phyloP scores from a whole-genome alignment of 2,329 filamentous ascomycete species.

The Ceratocystis cacaofunesta region DNA sequence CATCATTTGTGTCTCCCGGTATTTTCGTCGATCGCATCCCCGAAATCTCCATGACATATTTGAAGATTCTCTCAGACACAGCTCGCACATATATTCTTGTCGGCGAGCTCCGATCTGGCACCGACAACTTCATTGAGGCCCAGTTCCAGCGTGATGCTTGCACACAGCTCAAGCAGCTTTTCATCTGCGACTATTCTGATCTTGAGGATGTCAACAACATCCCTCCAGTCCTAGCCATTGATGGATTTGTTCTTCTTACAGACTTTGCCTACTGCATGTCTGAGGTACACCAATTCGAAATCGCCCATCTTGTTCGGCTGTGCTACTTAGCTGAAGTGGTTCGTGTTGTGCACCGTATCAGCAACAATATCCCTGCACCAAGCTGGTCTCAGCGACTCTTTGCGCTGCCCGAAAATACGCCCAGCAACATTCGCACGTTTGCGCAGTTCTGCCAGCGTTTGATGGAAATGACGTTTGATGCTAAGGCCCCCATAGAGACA shows the following conservation, averaged over 20 bases:
- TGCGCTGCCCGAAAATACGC: conserved; percentile 25
- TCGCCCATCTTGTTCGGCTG: conserved; percentile 64
- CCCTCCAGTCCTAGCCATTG: conserved; percentile 47
- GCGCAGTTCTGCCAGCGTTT: conserved; percentile 32
- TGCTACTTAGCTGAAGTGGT: conserved; percentile 87
- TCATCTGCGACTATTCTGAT: conserved; percentile 15
- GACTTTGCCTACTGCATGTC: conserved; percentile 60
- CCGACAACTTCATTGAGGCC: conserved; percentile 19
- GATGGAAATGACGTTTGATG: conserved; percentile 20
- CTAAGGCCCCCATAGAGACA: conserved; percentile 9
- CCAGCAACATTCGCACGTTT: conserved; percentile 38
- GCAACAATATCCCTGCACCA: conserved; percentile 36
- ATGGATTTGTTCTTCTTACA: conserved; percentile 67
- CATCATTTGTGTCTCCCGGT: conserved; percentile 58
- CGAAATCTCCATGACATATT: conserved; percentile 67
- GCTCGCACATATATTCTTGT: conserved; percentile 71
- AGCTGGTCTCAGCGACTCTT: conserved; percentile 35
- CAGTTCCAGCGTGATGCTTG: conserved; percentile 12
- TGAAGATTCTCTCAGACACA: conserved; percentile 80
- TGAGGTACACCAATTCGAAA: conserved; percentile 53
- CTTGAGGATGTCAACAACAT: conserved; percentile 32
- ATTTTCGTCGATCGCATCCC: conserved; percentile 37
- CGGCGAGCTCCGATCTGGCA: conserved; percentile 46
- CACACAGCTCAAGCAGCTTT: conserved; percentile 14
- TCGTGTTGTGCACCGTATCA: conserved; percentile 54